Percentiles rank a stretch among this genome's conserved stretches.
Conservation (phyloP, 495 filamentous ascomycete genomes). For the Penicillium silybi region DNA sequence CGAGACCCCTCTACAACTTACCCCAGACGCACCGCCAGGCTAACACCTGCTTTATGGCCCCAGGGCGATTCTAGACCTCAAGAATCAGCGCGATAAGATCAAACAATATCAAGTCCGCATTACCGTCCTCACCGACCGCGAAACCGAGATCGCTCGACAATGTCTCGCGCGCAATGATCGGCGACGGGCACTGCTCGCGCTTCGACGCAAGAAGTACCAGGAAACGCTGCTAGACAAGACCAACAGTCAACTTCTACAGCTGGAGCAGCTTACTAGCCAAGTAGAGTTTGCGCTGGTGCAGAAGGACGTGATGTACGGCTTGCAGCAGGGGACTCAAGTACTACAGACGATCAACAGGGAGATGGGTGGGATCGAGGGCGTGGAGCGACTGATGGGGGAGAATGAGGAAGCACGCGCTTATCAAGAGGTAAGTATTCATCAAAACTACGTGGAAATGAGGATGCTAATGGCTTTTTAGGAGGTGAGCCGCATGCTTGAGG, state of each 20-base stretch:
- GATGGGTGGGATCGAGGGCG: constrained; percentile 91
- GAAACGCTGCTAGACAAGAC: constrained; percentile 86
- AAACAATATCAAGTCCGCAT: constrained; percentile 92
- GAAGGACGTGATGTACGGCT: constrained; percentile 87
- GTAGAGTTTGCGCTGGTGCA: constrained; percentile 95
- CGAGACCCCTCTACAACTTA: constrained; percentile 16
- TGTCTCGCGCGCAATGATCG: constrained; percentile 74
- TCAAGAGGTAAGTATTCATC: constrained; percentile 60
- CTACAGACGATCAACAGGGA: constrained; percentile 87
- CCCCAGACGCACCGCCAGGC: neutral
- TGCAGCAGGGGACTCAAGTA: constrained; percentile 88
- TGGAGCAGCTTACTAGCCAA: constrained; percentile 76
- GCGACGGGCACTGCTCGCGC: constrained; percentile 75
- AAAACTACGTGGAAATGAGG: neutral
- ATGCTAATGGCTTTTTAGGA: constrained; percentile 50
- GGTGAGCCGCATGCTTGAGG: constrained; percentile 84
- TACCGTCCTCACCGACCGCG: constrained; percentile 72
- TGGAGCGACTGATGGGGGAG: constrained; percentile 92
- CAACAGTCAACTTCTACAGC: constrained; percentile 80
- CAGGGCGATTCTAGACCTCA: constrained; percentile 93
- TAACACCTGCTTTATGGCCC: neutral
- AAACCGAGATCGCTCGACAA: constrained; percentile 77
- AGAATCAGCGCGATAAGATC: constrained; percentile 94
- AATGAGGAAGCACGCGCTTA: constrained; percentile 83
- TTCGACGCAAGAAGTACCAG: constrained; percentile 96